These are phyloP conservation scores for Diaporthe ampelina DNA, from an alignment of 2,329 filamentous ascomycete species.

Conservation along the genomic window DNA sequence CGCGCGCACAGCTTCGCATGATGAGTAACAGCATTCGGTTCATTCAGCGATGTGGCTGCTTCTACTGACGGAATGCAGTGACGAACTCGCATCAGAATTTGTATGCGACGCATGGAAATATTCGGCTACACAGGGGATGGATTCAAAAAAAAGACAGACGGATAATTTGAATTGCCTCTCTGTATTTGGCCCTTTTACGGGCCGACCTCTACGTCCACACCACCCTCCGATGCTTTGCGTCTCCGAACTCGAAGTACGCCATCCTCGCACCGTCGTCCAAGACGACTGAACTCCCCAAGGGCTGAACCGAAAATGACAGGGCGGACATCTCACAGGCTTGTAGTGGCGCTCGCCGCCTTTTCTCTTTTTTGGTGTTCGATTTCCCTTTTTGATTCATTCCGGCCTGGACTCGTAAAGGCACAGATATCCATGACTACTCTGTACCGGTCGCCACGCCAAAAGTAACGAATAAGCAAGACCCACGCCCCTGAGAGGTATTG, in stretches of 20 bases:
- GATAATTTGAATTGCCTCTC: slow-evolving; percentile 23
- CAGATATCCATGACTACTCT: slow-evolving; percentile 54
- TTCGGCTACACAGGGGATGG: not conserved
- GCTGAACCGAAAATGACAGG: slow-evolving; percentile 8
- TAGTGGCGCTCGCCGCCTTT: slow-evolving; percentile 37
- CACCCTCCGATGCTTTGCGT: slow-evolving; percentile 29
- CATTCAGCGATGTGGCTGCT: not conserved
- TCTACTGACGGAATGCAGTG: not conserved
- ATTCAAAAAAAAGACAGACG: not conserved
- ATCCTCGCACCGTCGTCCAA: slow-evolving; percentile 23
- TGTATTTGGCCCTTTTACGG: slow-evolving; percentile 28
- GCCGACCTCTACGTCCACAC: slow-evolving; percentile 16
- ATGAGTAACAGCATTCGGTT: not conserved
- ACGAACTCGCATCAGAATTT: not conserved
- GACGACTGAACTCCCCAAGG: not conserved
- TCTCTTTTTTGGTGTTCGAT: slow-evolving; percentile 41
- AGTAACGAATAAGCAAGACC: slow-evolving; percentile 64
- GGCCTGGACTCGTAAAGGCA: slow-evolving; percentile 51
- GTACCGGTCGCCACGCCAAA: slow-evolving; percentile 59
- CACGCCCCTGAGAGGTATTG: slow-evolving; percentile 60
- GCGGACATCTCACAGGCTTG: slow-evolving; percentile 40
- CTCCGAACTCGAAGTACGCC: slow-evolving; percentile 3
- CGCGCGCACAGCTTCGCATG: not conserved
- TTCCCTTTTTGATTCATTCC: slow-evolving; percentile 52
- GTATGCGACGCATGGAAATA: not conserved